These are phyloP conservation scores for Microbotryum saponariae DNA, from an alignment of 1,284 basidiomycete genomes.

Conservation along the genomic window DNA sequence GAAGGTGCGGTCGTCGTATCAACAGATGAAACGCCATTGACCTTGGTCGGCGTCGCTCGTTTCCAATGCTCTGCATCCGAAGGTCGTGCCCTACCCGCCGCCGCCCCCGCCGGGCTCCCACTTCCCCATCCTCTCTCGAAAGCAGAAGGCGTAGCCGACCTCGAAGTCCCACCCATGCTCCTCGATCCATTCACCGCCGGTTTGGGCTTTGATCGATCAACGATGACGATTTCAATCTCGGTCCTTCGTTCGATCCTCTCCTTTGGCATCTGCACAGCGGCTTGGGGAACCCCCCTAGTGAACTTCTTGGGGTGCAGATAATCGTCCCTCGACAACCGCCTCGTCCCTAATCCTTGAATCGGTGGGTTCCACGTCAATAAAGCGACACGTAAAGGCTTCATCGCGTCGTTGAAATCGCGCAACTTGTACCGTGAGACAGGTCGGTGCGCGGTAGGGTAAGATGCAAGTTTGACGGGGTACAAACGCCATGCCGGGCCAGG, in stretches of 20 bases:
- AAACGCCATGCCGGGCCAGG: constrained; percentile 50
- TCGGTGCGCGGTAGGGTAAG: constrained; percentile 12
- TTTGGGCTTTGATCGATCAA: too few relatives aligned
- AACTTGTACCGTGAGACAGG: constrained; percentile 6
- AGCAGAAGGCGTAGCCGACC: too few relatives aligned
- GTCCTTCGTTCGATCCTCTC: background rate
- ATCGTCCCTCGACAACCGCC: constrained; percentile 61
- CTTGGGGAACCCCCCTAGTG: constrained; percentile 35
- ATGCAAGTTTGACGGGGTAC: constrained; percentile 45
- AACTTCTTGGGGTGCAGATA: constrained; percentile 53
- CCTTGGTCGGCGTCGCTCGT: background rate
- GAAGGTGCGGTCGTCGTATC: constrained; percentile 53
- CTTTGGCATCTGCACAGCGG: constrained; percentile 31
- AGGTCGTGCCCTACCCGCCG: constrained; percentile 18
- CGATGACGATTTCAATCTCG: background rate
- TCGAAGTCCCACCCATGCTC: too few relatives aligned
- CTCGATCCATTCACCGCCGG: too few relatives aligned
- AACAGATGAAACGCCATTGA: constrained; percentile 38
- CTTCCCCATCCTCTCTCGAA: background rate
- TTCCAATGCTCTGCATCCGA: background rate
- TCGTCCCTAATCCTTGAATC: constrained; percentile 55
- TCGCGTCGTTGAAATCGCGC: constrained; percentile 28
- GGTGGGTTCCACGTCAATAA: constrained; percentile 68
- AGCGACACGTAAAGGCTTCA: constrained; percentile 52
- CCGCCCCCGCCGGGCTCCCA: background rate